A percentile compares a stretch with the other conserved stretches of the same genome.
Conservation (phyloP, 257 asterid genomes). For the Solanum habrochaites region DNA sequence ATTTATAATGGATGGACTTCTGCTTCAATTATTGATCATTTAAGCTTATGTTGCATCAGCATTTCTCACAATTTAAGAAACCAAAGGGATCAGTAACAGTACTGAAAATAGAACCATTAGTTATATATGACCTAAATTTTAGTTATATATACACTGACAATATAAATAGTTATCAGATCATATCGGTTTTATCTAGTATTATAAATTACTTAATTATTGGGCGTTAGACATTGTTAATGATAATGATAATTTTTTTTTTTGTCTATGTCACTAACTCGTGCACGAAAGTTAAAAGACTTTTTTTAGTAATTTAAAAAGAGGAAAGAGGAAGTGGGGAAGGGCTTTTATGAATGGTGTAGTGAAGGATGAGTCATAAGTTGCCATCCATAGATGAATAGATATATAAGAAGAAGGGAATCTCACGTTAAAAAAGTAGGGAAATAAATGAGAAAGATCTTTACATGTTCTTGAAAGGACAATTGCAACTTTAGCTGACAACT, state of each 20-base stretch:
- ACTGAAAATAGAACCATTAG: neutral
- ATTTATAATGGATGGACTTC: neutral
- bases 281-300: neutral
- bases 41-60: neutral
- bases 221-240: neutral
- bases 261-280: neutral
- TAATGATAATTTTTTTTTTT: neutral
- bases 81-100: neutral
- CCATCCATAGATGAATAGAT: neutral
- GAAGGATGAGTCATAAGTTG: conserved; percentile 43
- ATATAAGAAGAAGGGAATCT: conserved; percentile 23
- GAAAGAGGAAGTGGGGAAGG: neutral
- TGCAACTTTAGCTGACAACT: neutral
- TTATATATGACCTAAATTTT: neutral
- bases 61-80: neutral
- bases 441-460: conserved; percentile 16
- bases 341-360: conserved; percentile 11
- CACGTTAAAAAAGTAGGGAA: conserved; percentile 20
- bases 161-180: neutral
- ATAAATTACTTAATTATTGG: neutral
- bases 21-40: conserved; percentile 1
- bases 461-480: conserved; percentile 33
- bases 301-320: neutral
- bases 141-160: neutral
- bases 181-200: neutral